Evolutionary conservation across 352 stramenopile genomes (phyloP).

Genomic region (Pythium myriotylum): DNA sequence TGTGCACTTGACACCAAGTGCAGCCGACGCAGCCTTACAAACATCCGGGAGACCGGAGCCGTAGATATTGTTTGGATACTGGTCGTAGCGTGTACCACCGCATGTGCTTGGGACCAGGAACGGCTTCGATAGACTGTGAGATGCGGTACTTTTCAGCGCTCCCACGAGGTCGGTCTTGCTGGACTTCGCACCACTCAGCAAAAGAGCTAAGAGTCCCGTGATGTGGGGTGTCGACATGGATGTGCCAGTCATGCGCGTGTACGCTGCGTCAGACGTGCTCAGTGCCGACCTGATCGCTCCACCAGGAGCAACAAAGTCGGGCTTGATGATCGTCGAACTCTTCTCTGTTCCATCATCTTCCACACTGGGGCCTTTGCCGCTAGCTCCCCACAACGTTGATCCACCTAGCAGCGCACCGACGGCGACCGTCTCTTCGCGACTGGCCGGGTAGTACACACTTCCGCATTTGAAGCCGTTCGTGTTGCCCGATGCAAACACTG

Average conservation of each 20-base stretch:
- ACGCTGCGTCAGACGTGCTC: slow-evolving; percentile 56
- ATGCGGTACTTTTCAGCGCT: slow-evolving; percentile 42
- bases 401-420: slow-evolving; percentile 65
- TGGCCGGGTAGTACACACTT: slow-evolving; percentile 70
- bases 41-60: slow-evolving; percentile 63
- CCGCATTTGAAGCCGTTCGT: slow-evolving; percentile 75
- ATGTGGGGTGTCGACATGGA: slow-evolving; percentile 81
- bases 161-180: slow-evolving; percentile 35
- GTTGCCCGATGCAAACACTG: slow-evolving; percentile 71
- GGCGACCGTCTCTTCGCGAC: slow-evolving; percentile 49
- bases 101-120: slow-evolving; percentile 70
- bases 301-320: slow-evolving; percentile 73
- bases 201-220: slow-evolving; percentile 54
- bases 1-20: slow-evolving; percentile 42
- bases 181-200: slow-evolving; percentile 42
- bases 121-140: slow-evolving; percentile 53
- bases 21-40: slow-evolving; percentile 39
- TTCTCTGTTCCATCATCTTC: slow-evolving; percentile 25
- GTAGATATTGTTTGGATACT: slow-evolving; percentile 84
- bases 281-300: slow-evolving; percentile 66
- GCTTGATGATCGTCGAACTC: slow-evolving; percentile 53
- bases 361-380: slow-evolving; percentile 60
- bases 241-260: slow-evolving; percentile 68
- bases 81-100: slow-evolving; percentile 60
- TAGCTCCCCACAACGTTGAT: slow-evolving; percentile 65